Conservation (phyloP, 2,329 filamentous ascomycete species). For the Pleurostoma richardsiae region DNA sequence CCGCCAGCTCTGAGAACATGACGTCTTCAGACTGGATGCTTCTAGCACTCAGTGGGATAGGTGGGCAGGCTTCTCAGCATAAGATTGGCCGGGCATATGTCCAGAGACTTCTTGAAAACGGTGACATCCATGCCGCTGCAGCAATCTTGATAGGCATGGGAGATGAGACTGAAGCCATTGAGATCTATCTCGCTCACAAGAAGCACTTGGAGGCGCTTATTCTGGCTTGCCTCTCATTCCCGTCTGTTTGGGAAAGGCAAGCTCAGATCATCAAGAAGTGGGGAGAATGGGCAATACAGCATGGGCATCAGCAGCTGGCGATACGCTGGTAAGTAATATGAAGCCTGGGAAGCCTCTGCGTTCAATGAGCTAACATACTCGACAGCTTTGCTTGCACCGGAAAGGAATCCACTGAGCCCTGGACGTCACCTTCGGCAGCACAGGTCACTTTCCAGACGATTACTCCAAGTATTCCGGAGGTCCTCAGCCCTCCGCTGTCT, state of each 20-base stretch:
- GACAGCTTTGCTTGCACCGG: slow-evolving; percentile 80
- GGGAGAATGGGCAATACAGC: slow-evolving; percentile 86
- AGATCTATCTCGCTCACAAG: slow-evolving; percentile 89
- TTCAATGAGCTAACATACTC: neutral
- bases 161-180: slow-evolving; percentile 89
- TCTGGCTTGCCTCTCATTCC: slow-evolving; percentile 76
- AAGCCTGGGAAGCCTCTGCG: neutral
- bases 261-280: slow-evolving; percentile 85
- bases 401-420: slow-evolving; percentile 77
- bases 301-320: slow-evolving; percentile 83
- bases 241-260: slow-evolving; percentile 86
- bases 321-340: slow-evolving; percentile 61
- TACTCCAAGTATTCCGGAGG: slow-evolving; percentile 50
- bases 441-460: slow-evolving; percentile 51
- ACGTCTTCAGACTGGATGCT: slow-evolving; percentile 97
- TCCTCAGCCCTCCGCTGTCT: slow-evolving; percentile 68
- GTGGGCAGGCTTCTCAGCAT: slow-evolving; percentile 71
- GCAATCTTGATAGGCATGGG: slow-evolving; percentile 91
- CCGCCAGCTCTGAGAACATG: slow-evolving; percentile 77
- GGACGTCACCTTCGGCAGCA: slow-evolving; percentile 76
- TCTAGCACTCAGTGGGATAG: slow-evolving; percentile 84
- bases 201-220: slow-evolving; percentile 91
- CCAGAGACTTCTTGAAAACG: slow-evolving; percentile 81
- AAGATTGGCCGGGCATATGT: slow-evolving; percentile 89
- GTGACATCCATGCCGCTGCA: slow-evolving; percentile 86